Evolutionary conservation across 257 asterid genomes (phyloP).

Genomic region (Nicotiana otophora): DNA sequence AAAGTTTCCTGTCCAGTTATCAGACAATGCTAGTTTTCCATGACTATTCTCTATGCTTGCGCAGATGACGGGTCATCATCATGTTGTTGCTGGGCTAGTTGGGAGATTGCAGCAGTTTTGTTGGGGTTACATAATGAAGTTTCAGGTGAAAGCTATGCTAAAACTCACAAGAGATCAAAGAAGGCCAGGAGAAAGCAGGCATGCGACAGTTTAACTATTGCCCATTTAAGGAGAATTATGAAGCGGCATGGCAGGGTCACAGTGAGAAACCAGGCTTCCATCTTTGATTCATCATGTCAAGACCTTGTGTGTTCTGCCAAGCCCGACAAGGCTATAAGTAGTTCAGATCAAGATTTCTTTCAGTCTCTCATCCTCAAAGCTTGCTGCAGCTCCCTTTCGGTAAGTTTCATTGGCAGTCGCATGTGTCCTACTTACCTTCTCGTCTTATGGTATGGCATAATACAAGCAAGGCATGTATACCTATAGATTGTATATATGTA

Average conservation of each 20-base stretch:
- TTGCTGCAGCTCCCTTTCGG: constrained; percentile 41
- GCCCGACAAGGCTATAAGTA: constrained; percentile 23
- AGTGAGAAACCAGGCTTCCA: constrained; percentile 50
- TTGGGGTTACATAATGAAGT: constrained; percentile 41
- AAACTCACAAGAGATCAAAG: constrained; percentile 10
- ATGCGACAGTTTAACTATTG: constrained; percentile 13
- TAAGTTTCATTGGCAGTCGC: constrained; percentile 22
- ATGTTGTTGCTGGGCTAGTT: constrained; percentile 76
- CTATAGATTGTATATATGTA: not conserved
- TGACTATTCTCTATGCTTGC: constrained; percentile 8
- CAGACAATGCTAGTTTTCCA: not conserved
- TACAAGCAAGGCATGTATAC: not conserved
- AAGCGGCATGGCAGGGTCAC: constrained; percentile 41
- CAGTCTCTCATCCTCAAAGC: constrained; percentile 39
- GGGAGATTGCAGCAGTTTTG: constrained; percentile 53
- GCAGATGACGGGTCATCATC: constrained; percentile 74
- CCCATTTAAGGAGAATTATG: constrained; percentile 33
- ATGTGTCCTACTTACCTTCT: not conserved
- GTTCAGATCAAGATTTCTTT: constrained; percentile 41
- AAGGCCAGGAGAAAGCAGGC: constrained; percentile 12
- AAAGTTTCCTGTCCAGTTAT: not conserved
- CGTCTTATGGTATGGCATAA: not conserved
- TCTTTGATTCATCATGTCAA: constrained; percentile 43
- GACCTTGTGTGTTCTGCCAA: constrained; percentile 42
- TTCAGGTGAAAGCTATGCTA: constrained; percentile 17